Evolutionary conservation across 1,139 yeast genomes (phyloP), one percentile per base, ranked within the genome.

Genomic region (Chernovozyma aurita): DNA sequence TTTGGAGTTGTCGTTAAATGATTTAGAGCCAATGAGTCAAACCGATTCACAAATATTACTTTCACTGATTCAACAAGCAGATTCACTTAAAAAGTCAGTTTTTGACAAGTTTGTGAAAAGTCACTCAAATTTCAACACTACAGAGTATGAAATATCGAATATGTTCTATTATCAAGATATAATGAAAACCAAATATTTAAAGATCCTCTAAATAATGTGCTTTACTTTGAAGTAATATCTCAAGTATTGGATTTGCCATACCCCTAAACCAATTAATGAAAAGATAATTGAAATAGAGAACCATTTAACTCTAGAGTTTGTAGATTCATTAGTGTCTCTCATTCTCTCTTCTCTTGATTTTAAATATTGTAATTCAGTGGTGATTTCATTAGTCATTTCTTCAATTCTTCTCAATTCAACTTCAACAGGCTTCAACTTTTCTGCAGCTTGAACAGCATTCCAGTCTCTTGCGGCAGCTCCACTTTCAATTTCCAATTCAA

Each of bases 401-500:
- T 86, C 90, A 42, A 90, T 69, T 56, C 85, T 80, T 59, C 90
- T 80, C 59, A 92, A 72, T 52, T 86, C 95, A 37, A 88, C 80
- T 62, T 92, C 98, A 33, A 83, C 78, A 9, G 98, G 97, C 65
- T 85, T 86, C 62, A 92, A 79, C 58, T 87, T 86, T 62, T 90
- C 97, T 32, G 85, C 77, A 28, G 95, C 90, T 66, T 90, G 97
- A 45, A 88, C 71, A 20, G 94, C 88, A 57, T 87, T 87, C 97
- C 97, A 92, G 64, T 92, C 97, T 63, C 97, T 82, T 28, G 97
- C 97, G 50, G 90, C 87, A 37, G 97, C 85, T 24, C 98, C 98
- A 46, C 90, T 82, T 61, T 92, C 97, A 41, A 92, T 84, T 48
- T 90, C 97, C 53, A 92, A 70, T 55, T 88, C 97, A 48, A 92